Evolutionary conservation across 1,284 basidiomycete genomes (phyloP).

Genomic region (Cutaneotrichosporon sp.): DNA sequence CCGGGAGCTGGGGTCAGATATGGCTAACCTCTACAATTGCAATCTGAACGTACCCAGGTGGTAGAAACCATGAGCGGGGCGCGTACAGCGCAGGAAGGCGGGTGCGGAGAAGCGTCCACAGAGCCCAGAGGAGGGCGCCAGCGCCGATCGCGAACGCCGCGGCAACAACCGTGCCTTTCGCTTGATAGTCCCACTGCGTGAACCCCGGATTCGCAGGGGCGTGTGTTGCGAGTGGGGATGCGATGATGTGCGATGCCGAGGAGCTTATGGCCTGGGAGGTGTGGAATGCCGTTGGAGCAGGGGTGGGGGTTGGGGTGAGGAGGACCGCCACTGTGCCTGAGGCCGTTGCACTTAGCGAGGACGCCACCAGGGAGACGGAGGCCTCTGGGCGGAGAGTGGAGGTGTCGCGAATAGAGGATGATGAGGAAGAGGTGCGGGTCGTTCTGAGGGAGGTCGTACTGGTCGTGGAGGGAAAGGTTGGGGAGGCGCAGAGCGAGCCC

Average conservation of each 20-base stretch:
- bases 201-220: background rate
- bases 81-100: slow-evolving; percentile 30
- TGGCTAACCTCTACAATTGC: background rate
- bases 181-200: slow-evolving; percentile 40
- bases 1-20: slow-evolving; percentile 58
- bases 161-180: slow-evolving; percentile 31
- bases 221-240: background rate
- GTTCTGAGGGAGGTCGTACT: background rate
- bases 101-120: slow-evolving; percentile 34
- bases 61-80: slow-evolving; percentile 37
- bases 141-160: slow-evolving; percentile 28
- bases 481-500: slow-evolving; percentile 19
- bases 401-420: too few relatives aligned
- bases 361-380: too few relatives aligned
- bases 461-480: background rate
- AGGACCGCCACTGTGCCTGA: background rate
- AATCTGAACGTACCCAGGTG: slow-evolving; percentile 29
- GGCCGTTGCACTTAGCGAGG: background rate
- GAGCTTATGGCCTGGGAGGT: too few relatives aligned
- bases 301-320: background rate
- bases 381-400: background rate
- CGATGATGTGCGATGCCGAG: background rate
- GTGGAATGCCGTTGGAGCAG: background rate
- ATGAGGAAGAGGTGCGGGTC: background rate
- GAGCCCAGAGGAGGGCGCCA: slow-evolving; percentile 35